Base-by-base conservation (phyloP, 306 rosid genomes). In the Echinosophora koreensis region DNA sequence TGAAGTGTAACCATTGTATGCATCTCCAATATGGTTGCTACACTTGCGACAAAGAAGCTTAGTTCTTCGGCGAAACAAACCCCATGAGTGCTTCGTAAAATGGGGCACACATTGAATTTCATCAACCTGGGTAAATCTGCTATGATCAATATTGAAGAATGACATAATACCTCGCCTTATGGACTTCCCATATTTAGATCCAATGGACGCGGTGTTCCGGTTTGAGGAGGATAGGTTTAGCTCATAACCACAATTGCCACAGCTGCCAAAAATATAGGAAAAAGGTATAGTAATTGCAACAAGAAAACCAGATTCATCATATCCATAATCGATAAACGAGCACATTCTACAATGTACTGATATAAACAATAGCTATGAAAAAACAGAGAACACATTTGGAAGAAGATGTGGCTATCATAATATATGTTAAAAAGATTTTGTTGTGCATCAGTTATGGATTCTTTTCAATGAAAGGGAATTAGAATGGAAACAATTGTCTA, bases 21-120 rank as follows among this genome's bases (percentile, higher is more conserved):
- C 93, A 74, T 79, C 83, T 85, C 98, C 97, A 37, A 95, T 92
- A 71, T 85, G 79, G 59, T 88, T 92, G 68, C 91, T 86, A 57
- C 98, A 95, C 79, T 95, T 92, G 77, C 97, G 90, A 78, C 98
- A 95, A 8, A 92, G 98, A 64, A 95, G 97, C 86, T 86, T 92
- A 66, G 88, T 92, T 84, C 88, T 87, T 51, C 88, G 93, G 39
- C 92, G 90, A 74, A 92, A 92, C 81, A 95, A 85, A 51, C 98
- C 95, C 98, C 97, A 92, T 0, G 93, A 90, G 65, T 67, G 79
- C 82, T 84, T 92, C 39, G 88, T 83, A 79, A 94, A 86, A 79
- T 90, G 87, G 35, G 98, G 98, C 16, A 83, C 35, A 49, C 97
- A 94, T 12, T 85, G 89, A 66, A 92, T 67, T 86, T 92, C 95